These are phyloP conservation scores for Rosa multiflora DNA, from an alignment of 306 rosid genomes.

Conservation along the genomic window DNA sequence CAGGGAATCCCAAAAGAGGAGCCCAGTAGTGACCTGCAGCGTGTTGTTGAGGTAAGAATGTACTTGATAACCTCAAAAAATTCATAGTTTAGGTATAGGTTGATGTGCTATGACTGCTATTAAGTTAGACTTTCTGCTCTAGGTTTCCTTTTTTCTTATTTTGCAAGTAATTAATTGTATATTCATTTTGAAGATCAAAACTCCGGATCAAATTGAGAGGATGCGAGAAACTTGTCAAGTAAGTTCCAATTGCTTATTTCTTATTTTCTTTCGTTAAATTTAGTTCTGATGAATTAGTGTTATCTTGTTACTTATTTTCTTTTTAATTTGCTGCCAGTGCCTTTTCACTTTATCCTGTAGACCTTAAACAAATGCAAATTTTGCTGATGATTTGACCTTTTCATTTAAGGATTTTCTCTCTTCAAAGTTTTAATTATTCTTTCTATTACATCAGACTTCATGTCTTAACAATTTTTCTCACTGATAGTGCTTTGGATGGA, in stretches of 20 bases:
- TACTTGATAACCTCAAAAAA: not conserved
- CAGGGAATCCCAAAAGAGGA: conserved; percentile 86
- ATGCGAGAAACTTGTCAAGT: conserved; percentile 87
- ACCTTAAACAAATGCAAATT: not conserved
- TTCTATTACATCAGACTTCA: not conserved
- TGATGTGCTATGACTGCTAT: not conserved
- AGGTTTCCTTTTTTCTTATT: not conserved
- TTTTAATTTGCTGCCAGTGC: not conserved
- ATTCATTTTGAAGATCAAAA: conserved; percentile 63
- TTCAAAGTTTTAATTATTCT: conserved; percentile 1
- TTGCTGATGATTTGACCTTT: not conserved
- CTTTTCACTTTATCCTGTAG: not conserved
- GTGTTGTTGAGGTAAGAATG: conserved; percentile 67
- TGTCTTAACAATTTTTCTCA: too few species aligned
- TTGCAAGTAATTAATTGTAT: not conserved
- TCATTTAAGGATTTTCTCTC: too few species aligned
- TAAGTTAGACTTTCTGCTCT: not conserved
- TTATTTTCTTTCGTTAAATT: not conserved
- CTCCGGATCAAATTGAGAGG: conserved; percentile 63
- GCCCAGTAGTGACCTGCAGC: conserved; percentile 79
- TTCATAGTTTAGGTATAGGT: not conserved
- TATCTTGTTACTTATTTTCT: not conserved
- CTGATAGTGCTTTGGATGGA: too few species aligned
- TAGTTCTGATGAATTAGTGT: not conserved
- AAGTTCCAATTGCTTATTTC: conserved; percentile 27